Evolutionary conservation across 495 filamentous ascomycete genomes (phyloP), one percentile per base, ranked within the genome.

Genomic region (Hypoxylon cercidicola): DNA sequence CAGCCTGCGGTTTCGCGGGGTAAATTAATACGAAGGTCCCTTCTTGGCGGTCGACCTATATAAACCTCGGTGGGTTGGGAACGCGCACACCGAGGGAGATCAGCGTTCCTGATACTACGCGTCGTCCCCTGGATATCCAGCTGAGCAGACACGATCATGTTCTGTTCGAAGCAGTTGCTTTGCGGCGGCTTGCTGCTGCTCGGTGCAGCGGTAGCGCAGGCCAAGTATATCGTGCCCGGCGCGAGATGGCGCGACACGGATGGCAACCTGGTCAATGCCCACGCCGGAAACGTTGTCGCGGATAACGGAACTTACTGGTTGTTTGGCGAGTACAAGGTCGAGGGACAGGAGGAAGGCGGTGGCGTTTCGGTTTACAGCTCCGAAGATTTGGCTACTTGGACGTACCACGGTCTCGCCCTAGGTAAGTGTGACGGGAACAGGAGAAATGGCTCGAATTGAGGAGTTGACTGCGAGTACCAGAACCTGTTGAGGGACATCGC

Each of bases 311-410:
- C 69, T 50, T 81, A 78, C 56, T 81, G 71, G 69, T 68, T 66
- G 63, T 81, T 81, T 44, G 79, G 79, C 34, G 79, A 81, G 66
- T 78, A 80, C 67, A 81, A 81, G 69, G 56, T 69, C 16, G 58
- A 79, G 46, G 76, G 70, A 0, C 75, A 78, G n/a, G 66, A 55
- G 32, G 79, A 81, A 60, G 79, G 79, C 13, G 78, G 71, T 2
- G 79, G 79, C 18, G 69, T 81, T 8, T 73, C 74, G 1, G 77
- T 77, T 4, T 79, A 81, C 65, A 76, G 72, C 50, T 79, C 77
- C 1, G 60, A 70, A 9, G 78, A 80, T 41, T 53, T 81, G 16
- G 75, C 74, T 28, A 80, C 75, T 7, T 81, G 79, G 78, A 67
- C 69, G 13, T 63, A 46, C 32, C 75, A 80, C 54, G 78, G 76